Conservation (phyloP, 129 eudicot genomes). For the Pseudognaphalium luteoalbum region DNA sequence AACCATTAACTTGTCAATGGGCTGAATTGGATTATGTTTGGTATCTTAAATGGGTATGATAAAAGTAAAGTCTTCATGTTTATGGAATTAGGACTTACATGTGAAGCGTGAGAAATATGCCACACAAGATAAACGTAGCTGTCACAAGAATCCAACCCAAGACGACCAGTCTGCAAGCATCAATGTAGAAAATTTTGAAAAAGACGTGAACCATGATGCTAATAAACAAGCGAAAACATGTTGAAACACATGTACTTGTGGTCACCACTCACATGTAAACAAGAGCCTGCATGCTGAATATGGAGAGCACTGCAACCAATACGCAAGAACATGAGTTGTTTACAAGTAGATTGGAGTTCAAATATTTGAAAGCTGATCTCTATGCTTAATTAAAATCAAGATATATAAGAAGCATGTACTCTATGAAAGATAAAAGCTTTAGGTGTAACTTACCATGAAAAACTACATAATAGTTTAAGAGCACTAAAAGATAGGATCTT, state of each 20-base stretch:
- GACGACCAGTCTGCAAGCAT: slow-evolving; percentile 66
- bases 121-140: slow-evolving; percentile 65
- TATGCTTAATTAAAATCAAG: slow-evolving; percentile 56
- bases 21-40: no score
- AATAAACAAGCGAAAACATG: neutral
- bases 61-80: no score
- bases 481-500: neutral
- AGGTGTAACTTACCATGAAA: neutral
- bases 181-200: slow-evolving; percentile 4
- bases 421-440: slow-evolving; percentile 3
- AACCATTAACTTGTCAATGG: no score
- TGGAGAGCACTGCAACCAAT: slow-evolving; percentile 70
- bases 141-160: slow-evolving; percentile 87
- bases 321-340: slow-evolving; percentile 24
- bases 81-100: slow-evolving; percentile 50
- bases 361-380: neutral
- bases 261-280: slow-evolving; percentile 81
- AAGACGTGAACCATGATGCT: neutral
- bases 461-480: neutral
- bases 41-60: no score
- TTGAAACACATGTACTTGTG: neutral
- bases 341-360: neutral
- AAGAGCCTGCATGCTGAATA: slow-evolving; percentile 63
- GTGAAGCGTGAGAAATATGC: slow-evolving; percentile 74
- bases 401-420: slow-evolving; percentile 14